A percentile compares a stretch with the other conserved stretches of the same genome.
Conservation (phyloP, 352 stramenopile species). For the Pythium apleroticum region DNA sequence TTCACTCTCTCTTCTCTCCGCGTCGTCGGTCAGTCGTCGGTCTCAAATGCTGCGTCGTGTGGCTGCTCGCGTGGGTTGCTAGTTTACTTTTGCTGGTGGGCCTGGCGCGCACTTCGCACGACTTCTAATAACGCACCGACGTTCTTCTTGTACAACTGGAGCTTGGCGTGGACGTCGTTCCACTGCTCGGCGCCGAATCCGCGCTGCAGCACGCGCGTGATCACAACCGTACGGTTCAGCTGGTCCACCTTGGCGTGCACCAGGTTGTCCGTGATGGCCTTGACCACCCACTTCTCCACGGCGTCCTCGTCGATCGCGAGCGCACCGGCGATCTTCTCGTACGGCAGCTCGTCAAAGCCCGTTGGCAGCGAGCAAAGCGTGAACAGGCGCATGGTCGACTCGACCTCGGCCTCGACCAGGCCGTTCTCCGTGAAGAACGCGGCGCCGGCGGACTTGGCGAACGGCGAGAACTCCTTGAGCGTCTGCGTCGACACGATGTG, state of each 20-base stretch:
- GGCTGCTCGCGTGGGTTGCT: conserved; percentile 3
- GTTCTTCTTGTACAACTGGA: conserved; percentile 94
- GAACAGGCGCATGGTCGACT: conserved; percentile 90
- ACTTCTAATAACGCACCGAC: conserved; percentile 88
- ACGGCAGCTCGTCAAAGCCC: conserved; percentile 92
- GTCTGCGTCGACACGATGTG: conserved; percentile 93
- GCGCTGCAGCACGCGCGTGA: conserved; percentile 70
- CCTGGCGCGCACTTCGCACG: conserved; percentile 68
- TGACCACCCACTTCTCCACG: conserved; percentile 94
- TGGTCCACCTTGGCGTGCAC: conserved; percentile 96
- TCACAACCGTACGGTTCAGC: conserved; percentile 88
- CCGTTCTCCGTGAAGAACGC: conserved; percentile 64
- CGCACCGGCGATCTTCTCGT: conserved; percentile 79
- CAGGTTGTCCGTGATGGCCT: conserved; percentile 89
- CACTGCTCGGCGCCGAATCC: conserved; percentile 90
- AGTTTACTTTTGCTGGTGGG: conserved; percentile 60
- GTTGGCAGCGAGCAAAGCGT: conserved; percentile 90
- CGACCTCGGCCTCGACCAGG: conserved; percentile 58
- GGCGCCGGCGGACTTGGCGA: conserved; percentile 64
- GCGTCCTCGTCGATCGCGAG: conserved; percentile 83
- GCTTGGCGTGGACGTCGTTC: conserved; percentile 85
- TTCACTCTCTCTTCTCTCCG: background rate
- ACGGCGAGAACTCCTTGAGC: conserved; percentile 86
- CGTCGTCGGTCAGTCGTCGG: background rate
- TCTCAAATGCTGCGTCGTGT: conserved; percentile 1